phyloP scores from a whole-genome alignment of 805 yeast genomes.

The Cyberlindnera sargentensis region DNA sequence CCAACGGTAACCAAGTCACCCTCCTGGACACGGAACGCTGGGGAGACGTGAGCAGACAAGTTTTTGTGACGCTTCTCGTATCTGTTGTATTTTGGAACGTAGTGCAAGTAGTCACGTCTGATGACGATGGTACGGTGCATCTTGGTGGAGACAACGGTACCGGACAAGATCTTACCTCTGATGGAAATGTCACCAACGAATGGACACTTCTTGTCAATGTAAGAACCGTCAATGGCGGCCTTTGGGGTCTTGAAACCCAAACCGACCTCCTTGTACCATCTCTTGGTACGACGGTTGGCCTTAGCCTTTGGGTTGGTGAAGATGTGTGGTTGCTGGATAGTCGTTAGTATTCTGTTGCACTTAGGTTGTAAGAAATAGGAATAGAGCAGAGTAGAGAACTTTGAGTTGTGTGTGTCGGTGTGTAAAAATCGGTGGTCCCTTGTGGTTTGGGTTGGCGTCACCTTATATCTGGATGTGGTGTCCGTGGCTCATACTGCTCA shows the following conservation, averaged over 20 bases:
- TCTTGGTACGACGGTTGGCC: conserved; percentile 98
- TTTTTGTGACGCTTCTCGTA: conserved; percentile 99
- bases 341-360: neutral
- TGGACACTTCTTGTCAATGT: conserved; percentile 99
- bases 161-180: conserved; percentile 99
- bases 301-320: conserved; percentile 99
- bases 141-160: conserved; percentile 99
- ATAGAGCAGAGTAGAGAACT: no score
- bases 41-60: conserved; percentile 99
- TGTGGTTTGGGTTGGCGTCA: no score
- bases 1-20: conserved; percentile 99
- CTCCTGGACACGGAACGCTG: conserved; percentile 99
- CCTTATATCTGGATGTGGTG: no score
- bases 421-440: no score
- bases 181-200: conserved; percentile 94
- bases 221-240: conserved; percentile 96
- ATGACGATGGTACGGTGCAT: conserved; percentile 99
- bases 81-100: conserved; percentile 99
- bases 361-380: no score
- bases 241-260: conserved; percentile 99
- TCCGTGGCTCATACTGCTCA: no score
- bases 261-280: conserved; percentile 99
- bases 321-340: conserved; percentile 94
- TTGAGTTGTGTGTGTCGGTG: no score
- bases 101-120: conserved; percentile 99